phyloP scores from a whole-genome alignment of 2,329 filamentous ascomycete genomes.

The Aspergillus cejpii region DNA sequence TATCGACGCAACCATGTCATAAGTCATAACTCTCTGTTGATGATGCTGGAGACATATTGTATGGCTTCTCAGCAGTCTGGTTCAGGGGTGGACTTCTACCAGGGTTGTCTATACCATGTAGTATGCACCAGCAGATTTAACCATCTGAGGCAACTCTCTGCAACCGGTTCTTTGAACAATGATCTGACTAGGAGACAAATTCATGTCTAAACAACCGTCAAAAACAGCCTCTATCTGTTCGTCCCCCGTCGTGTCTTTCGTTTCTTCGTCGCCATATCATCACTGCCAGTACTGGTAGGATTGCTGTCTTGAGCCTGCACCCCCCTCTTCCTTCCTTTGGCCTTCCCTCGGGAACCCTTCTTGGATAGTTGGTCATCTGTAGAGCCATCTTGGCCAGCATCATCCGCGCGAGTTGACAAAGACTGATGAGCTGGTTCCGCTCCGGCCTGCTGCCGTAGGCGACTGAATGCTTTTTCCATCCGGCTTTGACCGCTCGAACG shows the following conservation, averaged over 20 bases:
- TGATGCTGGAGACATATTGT: too few relatives aligned
- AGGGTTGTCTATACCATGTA: too few relatives aligned
- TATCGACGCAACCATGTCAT: background rate
- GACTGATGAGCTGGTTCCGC: conserved; percentile 19
- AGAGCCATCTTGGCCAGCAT: conserved; percentile 6
- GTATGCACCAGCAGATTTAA: too few relatives aligned
- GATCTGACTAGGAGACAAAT: too few relatives aligned
- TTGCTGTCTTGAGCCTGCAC: conserved; percentile 4
- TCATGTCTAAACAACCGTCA: too few relatives aligned
- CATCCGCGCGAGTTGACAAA: background rate
- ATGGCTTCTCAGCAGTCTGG: too few relatives aligned
- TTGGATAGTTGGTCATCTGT: background rate
- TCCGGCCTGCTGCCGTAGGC: conserved; percentile 53
- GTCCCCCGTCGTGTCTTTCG: conserved; percentile 17
- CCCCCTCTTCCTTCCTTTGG: conserved; percentile 14
- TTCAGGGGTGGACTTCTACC: too few relatives aligned
- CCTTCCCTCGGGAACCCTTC: conserved; percentile 4
- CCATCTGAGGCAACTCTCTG: too few relatives aligned
- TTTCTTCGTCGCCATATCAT: conserved; percentile 21
- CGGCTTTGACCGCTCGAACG: conserved; percentile 59
- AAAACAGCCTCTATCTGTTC: conserved; percentile 1
- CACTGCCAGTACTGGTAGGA: conserved; percentile 2
- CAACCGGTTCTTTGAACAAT: too few relatives aligned
- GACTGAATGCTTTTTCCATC: conserved; percentile 67
- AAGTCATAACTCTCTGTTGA: too few relatives aligned